phyloP scores from a whole-genome alignment of 331 rosid species.

The Rhamnella rubrinervis region DNA sequence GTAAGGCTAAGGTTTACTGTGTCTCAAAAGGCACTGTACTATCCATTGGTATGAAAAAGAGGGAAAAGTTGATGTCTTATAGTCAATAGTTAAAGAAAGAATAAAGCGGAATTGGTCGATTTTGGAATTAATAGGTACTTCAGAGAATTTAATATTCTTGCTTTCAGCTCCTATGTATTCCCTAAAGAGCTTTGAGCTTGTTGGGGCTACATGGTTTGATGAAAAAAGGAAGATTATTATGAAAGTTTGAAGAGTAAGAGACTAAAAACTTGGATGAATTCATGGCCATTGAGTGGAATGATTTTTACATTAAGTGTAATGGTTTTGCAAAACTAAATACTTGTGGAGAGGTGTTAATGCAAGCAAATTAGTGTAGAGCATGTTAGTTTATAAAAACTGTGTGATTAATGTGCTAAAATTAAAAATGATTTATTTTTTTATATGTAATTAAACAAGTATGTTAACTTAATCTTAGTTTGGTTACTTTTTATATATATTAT shows the following conservation, averaged over 20 bases:
- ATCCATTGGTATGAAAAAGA: slow-evolving; percentile 32
- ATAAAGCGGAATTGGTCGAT: slow-evolving; percentile 25
- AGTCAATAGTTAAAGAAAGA: slow-evolving; percentile 33
- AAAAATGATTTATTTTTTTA: no score
- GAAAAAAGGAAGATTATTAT: background rate
- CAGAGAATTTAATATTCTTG: slow-evolving; percentile 8
- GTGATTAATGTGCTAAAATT: no score
- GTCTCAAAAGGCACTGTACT: slow-evolving; percentile 32
- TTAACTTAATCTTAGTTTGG: no score
- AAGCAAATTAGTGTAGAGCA: background rate
- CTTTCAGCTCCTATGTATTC: slow-evolving; percentile 35
- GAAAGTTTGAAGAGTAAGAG: slow-evolving; percentile 12
- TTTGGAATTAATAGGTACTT: slow-evolving; percentile 21
- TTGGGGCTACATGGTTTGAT: slow-evolving; percentile 10
- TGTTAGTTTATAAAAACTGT: background rate
- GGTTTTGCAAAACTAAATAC: no score
- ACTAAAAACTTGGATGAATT: background rate
- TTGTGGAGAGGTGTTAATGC: slow-evolving; percentile 3
- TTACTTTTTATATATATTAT: no score
- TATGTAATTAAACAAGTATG: no score
- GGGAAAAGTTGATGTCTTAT: background rate
- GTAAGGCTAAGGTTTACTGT: slow-evolving; percentile 24
- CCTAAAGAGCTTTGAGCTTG: slow-evolving; percentile 30
- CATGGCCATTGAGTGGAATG: slow-evolving; percentile 5
- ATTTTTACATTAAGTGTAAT: no score